Percentiles rank a stretch among this genome's conserved stretches.
phyloP scores from a whole-genome alignment of 2,329 filamentous ascomycete genomes.

The Exophiala oligosperma region DNA sequence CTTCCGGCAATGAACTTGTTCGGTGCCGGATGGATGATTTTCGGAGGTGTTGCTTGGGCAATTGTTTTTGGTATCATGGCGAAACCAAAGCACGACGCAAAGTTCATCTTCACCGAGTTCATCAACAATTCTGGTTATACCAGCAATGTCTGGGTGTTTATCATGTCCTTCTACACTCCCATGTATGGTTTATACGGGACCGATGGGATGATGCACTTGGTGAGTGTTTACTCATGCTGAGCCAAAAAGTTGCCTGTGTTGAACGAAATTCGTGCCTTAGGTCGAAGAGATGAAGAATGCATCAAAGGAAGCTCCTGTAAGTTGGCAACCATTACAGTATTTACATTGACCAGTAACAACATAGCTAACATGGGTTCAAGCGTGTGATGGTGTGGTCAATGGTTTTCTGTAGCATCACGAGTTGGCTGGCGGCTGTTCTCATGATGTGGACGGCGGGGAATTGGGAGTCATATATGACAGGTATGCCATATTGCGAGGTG shows the following conservation, averaged over 20 bases:
- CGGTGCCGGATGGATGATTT: conserved; percentile 22
- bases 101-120: conserved; percentile 59
- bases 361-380: background rate
- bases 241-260: background rate
- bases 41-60: conserved; percentile 21
- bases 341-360: background rate
- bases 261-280: background rate
- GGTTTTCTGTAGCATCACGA: conserved; percentile 24
- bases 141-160: conserved; percentile 59
- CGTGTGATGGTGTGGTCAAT: conserved; percentile 25
- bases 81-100: conserved; percentile 23
- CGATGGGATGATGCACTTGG: conserved; percentile 64
- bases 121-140: conserved; percentile 46
- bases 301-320: conserved; percentile 32
- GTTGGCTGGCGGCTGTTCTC: conserved; percentile 20
- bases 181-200: conserved; percentile 65
- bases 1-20: conserved; percentile 24
- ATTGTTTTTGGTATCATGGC: conserved; percentile 25
- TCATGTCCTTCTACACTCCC: conserved; percentile 64
- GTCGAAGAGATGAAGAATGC: conserved; percentile 54
- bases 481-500: conserved; percentile 5
- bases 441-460: conserved; percentile 23
- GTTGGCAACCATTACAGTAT: background rate
- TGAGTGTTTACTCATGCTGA: conserved; percentile 35
- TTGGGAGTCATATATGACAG: conserved; percentile 22